Evolutionary conservation across 495 filamentous ascomycete species (phyloP).

Genomic region (Annulohypoxylon maeteangense): DNA sequence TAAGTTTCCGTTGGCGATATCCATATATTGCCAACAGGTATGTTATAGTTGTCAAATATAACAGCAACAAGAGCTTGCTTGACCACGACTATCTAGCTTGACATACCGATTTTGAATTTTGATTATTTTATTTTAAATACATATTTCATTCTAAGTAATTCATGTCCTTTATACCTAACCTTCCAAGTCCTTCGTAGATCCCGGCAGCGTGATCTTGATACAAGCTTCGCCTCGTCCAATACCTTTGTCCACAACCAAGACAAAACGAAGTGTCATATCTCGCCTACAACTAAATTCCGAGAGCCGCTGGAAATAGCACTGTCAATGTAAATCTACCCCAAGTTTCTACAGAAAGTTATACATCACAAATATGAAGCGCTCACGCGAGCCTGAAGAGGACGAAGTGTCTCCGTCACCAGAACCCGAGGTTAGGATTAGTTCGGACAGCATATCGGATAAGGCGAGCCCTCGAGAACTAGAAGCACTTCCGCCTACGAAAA

Average conservation of each 20-base stretch:
- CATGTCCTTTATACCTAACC: neutral
- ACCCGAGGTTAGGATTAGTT: constrained; percentile 26
- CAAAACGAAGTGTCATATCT: neutral
- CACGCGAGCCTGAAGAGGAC: constrained; percentile 62
- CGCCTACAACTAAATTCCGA: neutral
- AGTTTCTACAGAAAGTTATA: constrained; percentile 22
- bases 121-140: neutral
- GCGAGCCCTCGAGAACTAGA: constrained; percentile 27
- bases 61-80: neutral
- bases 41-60: neutral
- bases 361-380: constrained; percentile 60
- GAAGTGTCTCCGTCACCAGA: constrained; percentile 39
- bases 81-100: neutral
- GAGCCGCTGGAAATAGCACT: neutral
- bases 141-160: neutral
- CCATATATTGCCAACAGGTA: neutral
- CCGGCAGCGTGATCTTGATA: constrained; percentile 11
- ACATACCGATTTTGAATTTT: neutral
- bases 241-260: constrained; percentile 7
- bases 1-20: constrained; percentile 2
- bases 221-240: constrained; percentile 11
- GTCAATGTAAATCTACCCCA: constrained; percentile 50
- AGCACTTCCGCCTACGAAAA: constrained; percentile 50
- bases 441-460: constrained; percentile 18
- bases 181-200: neutral